These are phyloP conservation scores for Penicillium sp. DNA, from an alignment of 2,329 filamentous ascomycete species.

Conservation along the genomic window DNA sequence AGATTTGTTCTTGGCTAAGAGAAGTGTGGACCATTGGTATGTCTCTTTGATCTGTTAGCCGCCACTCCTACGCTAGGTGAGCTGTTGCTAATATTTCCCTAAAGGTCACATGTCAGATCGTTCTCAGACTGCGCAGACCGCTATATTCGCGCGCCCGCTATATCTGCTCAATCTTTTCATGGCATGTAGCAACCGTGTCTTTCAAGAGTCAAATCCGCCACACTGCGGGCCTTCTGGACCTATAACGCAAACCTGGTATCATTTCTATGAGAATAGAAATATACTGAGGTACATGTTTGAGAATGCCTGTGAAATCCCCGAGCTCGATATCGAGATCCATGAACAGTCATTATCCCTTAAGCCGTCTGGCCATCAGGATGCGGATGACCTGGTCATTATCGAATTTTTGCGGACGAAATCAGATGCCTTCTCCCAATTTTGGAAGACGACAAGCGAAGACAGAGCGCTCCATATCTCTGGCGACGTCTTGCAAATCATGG, in stretches of 20 bases:
- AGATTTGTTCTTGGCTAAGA: slow-evolving; percentile 75
- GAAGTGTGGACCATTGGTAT: slow-evolving; percentile 75
- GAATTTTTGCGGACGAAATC: slow-evolving; percentile 44
- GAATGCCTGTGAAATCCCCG: slow-evolving; percentile 21
- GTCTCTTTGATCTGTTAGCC: slow-evolving; percentile 18
- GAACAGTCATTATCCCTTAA: slow-evolving; percentile 19
- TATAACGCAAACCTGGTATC: slow-evolving; percentile 37
- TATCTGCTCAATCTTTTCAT: slow-evolving; percentile 65
- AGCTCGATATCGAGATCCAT: slow-evolving; percentile 22
- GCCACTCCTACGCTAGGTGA: neutral
- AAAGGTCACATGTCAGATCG: slow-evolving; percentile 55
- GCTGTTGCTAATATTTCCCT: slow-evolving; percentile 3
- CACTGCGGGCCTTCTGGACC: slow-evolving; percentile 24
- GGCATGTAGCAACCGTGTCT: slow-evolving; percentile 57
- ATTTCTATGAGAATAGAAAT: slow-evolving; percentile 33
- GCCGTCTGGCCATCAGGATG: slow-evolving; percentile 24
- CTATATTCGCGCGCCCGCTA: slow-evolving; percentile 56
- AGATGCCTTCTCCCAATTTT: slow-evolving; percentile 41
- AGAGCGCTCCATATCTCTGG: slow-evolving; percentile 43
- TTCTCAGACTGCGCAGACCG: slow-evolving; percentile 59
- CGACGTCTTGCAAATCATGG: slow-evolving; percentile 47
- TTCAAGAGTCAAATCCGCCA: slow-evolving; percentile 18
- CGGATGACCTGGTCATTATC: slow-evolving; percentile 35
- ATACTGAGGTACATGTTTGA: slow-evolving; percentile 48
- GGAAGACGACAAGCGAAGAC: slow-evolving; percentile 38